Evolutionary conservation across 2,329 filamentous ascomycete species (phyloP), one percentile per base, ranked within the genome.

Genomic region (Curvularia spicifera): DNA sequence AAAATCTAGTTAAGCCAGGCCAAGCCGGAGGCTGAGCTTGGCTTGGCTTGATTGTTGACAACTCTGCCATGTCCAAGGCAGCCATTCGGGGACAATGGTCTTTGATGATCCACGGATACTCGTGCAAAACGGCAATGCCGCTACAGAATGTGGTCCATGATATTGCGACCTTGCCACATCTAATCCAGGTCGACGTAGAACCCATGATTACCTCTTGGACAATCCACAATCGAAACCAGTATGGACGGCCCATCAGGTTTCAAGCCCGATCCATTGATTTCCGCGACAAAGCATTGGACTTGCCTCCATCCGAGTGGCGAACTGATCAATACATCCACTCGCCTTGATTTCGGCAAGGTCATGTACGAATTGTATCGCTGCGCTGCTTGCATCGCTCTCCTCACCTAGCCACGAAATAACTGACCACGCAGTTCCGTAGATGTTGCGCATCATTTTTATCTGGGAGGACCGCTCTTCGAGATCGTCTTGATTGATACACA

Each of bases 341-440:
- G 15, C 47, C 20, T 18, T 49, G 22, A 49, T 37, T 13, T 24
- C 33, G n/a, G 33, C 33, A 37, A 49, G 47, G 12, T 39, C 47
- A n/a, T n/a, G 6, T 8, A 49, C 31, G 1, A 49, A 33, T 31
- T 49, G 33, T 39, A 49, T 49, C 6, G 47, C 33, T 7, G 22
- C 33, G 13, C 22, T 49, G 24, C 47, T 49, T 18, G 33, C 26
- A 37, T 26, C n/a, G 5, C 35, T 37, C 5, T 49, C 47, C 33
- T 39, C n/a, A 13, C 47, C 47, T 26, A 49, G 33, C 47, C 47
- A 39, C 13, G 47, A 20, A 5, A 49, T 12, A 13, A 49, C 46
- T 20, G 47, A 49, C 47, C 46, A 49, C 5, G 46, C 46, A 49
- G 31, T 49, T 24, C 29, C 46, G 18, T 49, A 49, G 7, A 49